Evolutionary conservation across 495 filamentous ascomycete species (phyloP), one percentile per base, ranked within the genome.

Genomic region (Diplogelasinospora grovesii): DNA sequence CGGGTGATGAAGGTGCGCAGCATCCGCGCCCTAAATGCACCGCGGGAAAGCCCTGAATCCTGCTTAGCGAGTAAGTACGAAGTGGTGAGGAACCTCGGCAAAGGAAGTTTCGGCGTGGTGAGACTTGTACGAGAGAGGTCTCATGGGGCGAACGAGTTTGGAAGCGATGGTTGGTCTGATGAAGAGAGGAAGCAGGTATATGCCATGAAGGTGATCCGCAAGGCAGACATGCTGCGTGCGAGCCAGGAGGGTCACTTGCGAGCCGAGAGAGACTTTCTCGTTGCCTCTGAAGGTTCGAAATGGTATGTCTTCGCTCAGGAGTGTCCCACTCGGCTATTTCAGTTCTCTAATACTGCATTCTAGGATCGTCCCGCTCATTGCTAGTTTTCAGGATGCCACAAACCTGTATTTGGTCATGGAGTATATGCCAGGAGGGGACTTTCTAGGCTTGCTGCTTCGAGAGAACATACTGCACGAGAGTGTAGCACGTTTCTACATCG

Each of bases 201-300:
- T 58, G 90, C 90, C 6, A 95, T 97, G 89, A 97, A 97, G 59
- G 85, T 92, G 13, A 95, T 97, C 43, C 82, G 82, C 24, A 97
- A 97, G 61, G 82, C 83, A 2, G 80, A 84, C 13, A 95, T 95
- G 87, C 71, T 97, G 13, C 78, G 79, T 2, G 87, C 85, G 37
- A 81, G 82, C 49, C 90, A 97, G 61, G 90, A 97, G 65, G 89
- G 85, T 8, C 90, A 97, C 59, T 64, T 97, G 14, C 78, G 87
- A 36, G 90, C 89, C 0, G 90, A 97, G 57, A 73, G 89, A 44
- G 90, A 97, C 52, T 93, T 95, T 46, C 69, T 97, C 2, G 86
- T 95, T 27, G 79, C 82, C 9, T 86, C 86, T 5, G 86, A 86
- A 53, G 80, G 75, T 15, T 92, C 83, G 7, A 71, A 70, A 45